These are phyloP conservation scores for Didymella lethalis DNA, from an alignment of 2,329 filamentous ascomycete species.

Conservation along the genomic window DNA sequence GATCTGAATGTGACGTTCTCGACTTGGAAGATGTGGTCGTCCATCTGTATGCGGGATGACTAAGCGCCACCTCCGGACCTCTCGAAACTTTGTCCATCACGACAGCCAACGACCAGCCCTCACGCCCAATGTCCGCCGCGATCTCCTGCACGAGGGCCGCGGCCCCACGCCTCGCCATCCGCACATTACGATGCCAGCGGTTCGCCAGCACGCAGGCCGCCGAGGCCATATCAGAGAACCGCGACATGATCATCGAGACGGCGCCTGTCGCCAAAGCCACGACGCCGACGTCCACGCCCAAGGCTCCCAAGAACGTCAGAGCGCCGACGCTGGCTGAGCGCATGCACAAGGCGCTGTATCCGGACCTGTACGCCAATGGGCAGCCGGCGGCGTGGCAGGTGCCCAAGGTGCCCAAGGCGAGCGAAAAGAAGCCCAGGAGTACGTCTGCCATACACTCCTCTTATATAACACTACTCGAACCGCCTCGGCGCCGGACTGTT, in stretches of 20 bases:
- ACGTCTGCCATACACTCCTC: background rate
- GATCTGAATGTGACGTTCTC: background rate
- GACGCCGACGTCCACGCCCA: background rate
- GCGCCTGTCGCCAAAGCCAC: conserved; percentile 11
- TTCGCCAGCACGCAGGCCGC: conserved; percentile 33
- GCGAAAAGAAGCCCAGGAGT: conserved; percentile 21
- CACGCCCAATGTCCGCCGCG: conserved; percentile 63
- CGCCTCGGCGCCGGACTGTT: no score
- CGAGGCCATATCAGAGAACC: conserved; percentile 15
- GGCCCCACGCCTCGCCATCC: conserved; percentile 31
- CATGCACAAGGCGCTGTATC: conserved; percentile 34
- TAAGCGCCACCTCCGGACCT: conserved; percentile 13
- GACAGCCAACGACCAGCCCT: conserved; percentile 24
- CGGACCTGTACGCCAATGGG: conserved; percentile 21
- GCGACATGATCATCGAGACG: conserved; percentile 21
- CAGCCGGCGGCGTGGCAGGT: conserved; percentile 11
- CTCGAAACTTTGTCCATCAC: conserved; percentile 35
- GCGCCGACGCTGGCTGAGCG: conserved; percentile 22
- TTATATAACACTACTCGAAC: background rate
- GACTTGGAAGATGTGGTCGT: background rate
- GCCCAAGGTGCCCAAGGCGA: conserved; percentile 6
- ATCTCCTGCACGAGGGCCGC: conserved; percentile 66
- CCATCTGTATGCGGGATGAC: conserved; percentile 4
- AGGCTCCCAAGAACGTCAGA: conserved; percentile 1
- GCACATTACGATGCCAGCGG: conserved; percentile 29